A percentile compares a stretch with the other conserved stretches of the same genome.
Evolutionary conservation across 148 eudicot species (phyloP).

Genomic region (Rhododendron vialii): DNA sequence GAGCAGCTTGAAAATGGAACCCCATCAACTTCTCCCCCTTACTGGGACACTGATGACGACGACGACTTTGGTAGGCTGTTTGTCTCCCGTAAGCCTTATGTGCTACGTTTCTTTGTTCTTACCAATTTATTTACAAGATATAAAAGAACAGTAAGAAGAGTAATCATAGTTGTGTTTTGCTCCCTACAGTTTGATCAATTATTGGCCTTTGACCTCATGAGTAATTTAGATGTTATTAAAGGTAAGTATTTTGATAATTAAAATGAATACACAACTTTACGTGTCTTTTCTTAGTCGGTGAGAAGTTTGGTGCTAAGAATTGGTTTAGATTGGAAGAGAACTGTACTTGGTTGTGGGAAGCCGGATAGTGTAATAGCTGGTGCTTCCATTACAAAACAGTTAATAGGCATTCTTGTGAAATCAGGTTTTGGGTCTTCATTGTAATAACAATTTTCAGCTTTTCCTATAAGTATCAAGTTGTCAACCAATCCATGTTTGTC

Average conservation of each 20-base stretch:
- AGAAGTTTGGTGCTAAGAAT: neutral
- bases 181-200: neutral
- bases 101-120: neutral
- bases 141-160: neutral
- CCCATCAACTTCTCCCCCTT: conserved; percentile 92
- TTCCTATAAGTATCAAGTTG: neutral
- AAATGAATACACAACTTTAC: neutral
- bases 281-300: neutral
- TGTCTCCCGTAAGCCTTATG: neutral
- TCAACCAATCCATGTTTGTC: neutral
- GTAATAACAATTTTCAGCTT: neutral
- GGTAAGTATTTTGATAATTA: neutral
- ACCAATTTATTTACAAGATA: neutral
- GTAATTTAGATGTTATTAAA: neutral
- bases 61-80: conserved; percentile 49
- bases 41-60: conserved; percentile 87
- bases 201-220: neutral
- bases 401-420: neutral
- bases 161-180: conserved; percentile 3
- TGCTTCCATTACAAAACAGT: neutral
- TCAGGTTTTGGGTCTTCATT: neutral
- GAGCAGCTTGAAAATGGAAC: conserved; percentile 80
- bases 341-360: neutral
- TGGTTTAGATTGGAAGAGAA: neutral
- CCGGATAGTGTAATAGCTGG: neutral